A percentile compares a stretch with the other conserved stretches of the same genome.
Evolutionary conservation across 1,139 yeast species (phyloP).

Genomic region (Suhomyces kunorum): DNA sequence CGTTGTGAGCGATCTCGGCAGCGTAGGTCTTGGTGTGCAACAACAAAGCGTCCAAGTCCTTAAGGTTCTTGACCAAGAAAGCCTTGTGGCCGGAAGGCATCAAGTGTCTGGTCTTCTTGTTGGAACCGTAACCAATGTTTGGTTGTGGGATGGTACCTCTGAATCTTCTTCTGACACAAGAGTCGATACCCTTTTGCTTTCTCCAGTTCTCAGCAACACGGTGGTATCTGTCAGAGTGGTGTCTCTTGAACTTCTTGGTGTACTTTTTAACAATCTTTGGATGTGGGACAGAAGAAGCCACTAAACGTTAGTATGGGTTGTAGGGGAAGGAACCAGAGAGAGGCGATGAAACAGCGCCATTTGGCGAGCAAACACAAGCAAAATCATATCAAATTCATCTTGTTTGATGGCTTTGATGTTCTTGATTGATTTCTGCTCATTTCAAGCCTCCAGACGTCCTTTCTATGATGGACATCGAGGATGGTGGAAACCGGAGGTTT

Average conservation of each 20-base stretch:
- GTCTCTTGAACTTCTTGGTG: constrained; percentile 99
- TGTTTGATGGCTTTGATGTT: too few relatives aligned
- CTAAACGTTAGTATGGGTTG: constrained; percentile 22
- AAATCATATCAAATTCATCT: too few relatives aligned
- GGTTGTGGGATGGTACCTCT: constrained; percentile 99
- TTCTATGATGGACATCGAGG: too few relatives aligned
- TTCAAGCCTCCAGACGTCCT: too few relatives aligned
- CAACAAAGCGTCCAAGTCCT: constrained; percentile 93
- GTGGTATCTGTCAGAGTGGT: constrained; percentile 99
- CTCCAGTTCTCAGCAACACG: constrained; percentile 99
- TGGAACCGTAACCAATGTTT: constrained; percentile 99
- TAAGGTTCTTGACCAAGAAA: constrained; percentile 87
- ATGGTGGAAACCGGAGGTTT: too few relatives aligned
- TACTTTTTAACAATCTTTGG: constrained; percentile 99
- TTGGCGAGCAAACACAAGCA: too few relatives aligned
- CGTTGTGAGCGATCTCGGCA: constrained; percentile 99
- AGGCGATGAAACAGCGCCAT: not conserved
- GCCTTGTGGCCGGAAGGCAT: constrained; percentile 98
- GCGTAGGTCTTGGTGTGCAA: constrained; percentile 98
- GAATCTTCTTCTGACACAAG: constrained; percentile 99
- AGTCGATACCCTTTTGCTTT: constrained; percentile 99
- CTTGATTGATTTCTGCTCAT: too few relatives aligned
- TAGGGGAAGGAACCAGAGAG: not conserved
- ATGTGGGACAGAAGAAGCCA: constrained; percentile 98
- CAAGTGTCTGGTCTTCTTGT: constrained; percentile 97